Percentiles rank a stretch among this genome's conserved stretches.
phyloP scores from a whole-genome alignment of 2,329 filamentous ascomycete genomes.

The Paecilomyces fulvus region DNA sequence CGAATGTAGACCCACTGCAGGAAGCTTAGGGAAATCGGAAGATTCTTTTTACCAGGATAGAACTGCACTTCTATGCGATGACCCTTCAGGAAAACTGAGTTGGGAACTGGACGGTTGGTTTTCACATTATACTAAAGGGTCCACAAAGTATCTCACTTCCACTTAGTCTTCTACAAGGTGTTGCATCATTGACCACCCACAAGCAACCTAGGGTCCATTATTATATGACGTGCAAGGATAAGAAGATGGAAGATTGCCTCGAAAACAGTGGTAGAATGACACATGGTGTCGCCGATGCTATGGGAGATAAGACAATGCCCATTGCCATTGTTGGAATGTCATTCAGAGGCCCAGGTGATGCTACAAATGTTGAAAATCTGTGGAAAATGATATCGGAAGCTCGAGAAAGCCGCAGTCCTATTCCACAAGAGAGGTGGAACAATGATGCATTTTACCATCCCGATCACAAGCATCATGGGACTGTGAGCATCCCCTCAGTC shows the following conservation, averaged over 20 bases:
- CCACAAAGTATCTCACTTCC: no score
- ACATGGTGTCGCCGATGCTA: neutral
- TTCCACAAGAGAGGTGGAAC: neutral
- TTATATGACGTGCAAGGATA: constrained; percentile 1
- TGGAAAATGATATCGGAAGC: constrained; percentile 13
- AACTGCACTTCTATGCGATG: no score
- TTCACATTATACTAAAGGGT: no score
- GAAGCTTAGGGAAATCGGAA: no score
- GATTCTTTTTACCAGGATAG: no score
- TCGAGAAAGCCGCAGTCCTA: neutral
- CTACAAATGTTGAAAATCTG: constrained; percentile 8
- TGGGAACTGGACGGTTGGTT: no score
- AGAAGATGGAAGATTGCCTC: neutral
- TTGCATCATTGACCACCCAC: no score
- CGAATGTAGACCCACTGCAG: no score
- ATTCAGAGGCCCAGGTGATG: constrained; percentile 17
- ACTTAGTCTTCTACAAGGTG: no score
- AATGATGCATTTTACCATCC: neutral
- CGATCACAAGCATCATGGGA: neutral
- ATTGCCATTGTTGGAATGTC: constrained; percentile 19
- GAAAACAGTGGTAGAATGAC: neutral
- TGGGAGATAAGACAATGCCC: constrained; percentile 3
- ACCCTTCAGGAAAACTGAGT: no score
- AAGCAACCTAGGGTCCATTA: no score
- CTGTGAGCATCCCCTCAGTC: constrained; percentile 4